A percentile compares a stretch with the other conserved stretches of the same genome.
Conservation (phyloP, 345 rosid species). For the Murraya paniculata region DNA sequence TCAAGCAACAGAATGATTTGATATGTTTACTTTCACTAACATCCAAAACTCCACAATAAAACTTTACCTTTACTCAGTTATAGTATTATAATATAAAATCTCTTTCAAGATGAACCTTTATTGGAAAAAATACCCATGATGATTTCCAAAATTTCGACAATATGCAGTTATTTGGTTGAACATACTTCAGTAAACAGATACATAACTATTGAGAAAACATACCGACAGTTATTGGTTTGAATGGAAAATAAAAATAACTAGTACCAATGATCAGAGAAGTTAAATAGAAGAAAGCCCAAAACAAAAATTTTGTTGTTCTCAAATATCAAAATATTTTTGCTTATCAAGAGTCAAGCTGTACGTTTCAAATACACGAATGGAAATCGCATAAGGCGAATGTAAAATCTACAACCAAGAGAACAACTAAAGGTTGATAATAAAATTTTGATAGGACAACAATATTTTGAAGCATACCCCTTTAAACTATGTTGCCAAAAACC, state of each 20-base stretch:
- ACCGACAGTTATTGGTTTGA: background rate
- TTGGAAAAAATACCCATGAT: background rate
- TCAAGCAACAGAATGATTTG: background rate
- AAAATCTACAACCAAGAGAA: background rate
- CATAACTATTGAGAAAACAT: background rate
- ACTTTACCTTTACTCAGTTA: background rate
- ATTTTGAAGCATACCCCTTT: background rate
- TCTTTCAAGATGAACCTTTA: background rate
- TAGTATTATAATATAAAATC: background rate
- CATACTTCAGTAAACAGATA: background rate
- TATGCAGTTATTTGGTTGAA: background rate
- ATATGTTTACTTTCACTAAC: background rate
- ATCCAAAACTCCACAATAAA: background rate
- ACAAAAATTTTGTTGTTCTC: background rate
- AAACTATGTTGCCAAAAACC: background rate
- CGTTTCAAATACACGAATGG: background rate
- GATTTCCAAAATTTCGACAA: too few relatives aligned
- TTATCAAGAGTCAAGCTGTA: background rate
- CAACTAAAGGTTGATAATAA: background rate
- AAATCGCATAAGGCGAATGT: background rate
- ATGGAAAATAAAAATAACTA: background rate
- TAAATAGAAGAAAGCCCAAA: background rate
- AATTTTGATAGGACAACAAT: background rate
- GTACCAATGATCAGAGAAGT: background rate
- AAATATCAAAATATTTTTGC: background rate